phyloP scores from a whole-genome alignment of 2,329 filamentous ascomycete species.

The Aspergillus unguis region DNA sequence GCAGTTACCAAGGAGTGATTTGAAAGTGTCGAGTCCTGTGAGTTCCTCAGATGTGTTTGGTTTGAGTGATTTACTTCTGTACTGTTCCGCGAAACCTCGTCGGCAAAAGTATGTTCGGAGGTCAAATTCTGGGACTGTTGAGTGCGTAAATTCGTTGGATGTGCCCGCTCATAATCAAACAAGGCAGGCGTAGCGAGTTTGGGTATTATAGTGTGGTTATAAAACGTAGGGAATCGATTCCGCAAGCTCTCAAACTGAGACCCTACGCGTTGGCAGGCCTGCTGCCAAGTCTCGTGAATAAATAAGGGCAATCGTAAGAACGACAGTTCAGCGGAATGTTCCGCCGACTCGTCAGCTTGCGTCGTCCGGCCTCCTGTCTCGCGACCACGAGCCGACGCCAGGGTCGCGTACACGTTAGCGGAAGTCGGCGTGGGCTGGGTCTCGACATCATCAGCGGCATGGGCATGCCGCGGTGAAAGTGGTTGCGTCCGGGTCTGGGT shows the following conservation, averaged over 20 bases:
- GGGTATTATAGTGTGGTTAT: background rate
- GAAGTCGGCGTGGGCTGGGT: conserved; percentile 10
- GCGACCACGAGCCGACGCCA: conserved; percentile 9
- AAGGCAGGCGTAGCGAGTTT: background rate
- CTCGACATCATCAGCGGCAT: conserved; percentile 7
- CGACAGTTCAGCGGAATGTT: background rate
- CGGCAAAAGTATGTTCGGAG: background rate
- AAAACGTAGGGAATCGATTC: background rate
- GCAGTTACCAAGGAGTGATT: conserved; percentile 14
- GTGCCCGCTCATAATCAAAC: background rate
- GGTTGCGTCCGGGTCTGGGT: conserved; percentile 9
- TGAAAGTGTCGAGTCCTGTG: background rate
- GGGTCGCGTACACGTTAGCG: conserved; percentile 13
- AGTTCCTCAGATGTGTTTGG: no score
- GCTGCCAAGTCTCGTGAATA: conserved; percentile 30
- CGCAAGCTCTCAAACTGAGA: conserved; percentile 14
- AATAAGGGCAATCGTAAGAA: conserved; percentile 10
- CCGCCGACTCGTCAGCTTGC: conserved; percentile 4
- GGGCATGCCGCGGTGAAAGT: conserved; percentile 19
- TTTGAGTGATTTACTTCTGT: background rate
- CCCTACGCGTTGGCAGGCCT: conserved; percentile 27
- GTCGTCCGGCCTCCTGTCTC: background rate
- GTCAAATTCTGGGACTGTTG: background rate
- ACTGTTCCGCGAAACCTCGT: background rate
- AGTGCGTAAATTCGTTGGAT: background rate